Base-by-base conservation (phyloP, 2,329 filamentous ascomycete species). In the Dendrostoma leiphaemia region DNA sequence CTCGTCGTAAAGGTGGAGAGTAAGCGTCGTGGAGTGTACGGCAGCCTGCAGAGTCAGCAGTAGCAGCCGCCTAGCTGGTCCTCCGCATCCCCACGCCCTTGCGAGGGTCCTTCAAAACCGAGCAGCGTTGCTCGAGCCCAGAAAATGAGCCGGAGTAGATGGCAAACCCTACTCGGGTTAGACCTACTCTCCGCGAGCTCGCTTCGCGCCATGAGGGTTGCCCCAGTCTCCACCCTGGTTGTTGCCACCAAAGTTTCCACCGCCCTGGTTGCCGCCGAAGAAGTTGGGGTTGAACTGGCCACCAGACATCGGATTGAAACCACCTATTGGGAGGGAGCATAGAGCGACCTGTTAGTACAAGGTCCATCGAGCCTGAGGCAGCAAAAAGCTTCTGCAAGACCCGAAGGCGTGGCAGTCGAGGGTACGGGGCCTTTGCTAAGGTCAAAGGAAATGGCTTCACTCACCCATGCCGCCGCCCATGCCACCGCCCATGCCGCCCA, bases 181-280 rank as follows among this genome's bases (percentile, higher is more conserved):
- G 17, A 6, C 8, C 29, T 76, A 80, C 67, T 92, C 90, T 57
- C 89, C 88, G 59, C 90, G 82, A 61, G 88, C 86, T 61, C 90
- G 80, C 74, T 94, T 94, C 3, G 86, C 85, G 28, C 89, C 89
- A 62, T 93, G 90, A 6, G 90, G 90, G 64, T 93, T 93, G 77
- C 89, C 89, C 71, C 84, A 84, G 52, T 86, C 85, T 54, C 84
- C 73, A 28, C 69, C 69, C 59, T 80, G 79, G 62, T 77, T 72
- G 65, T 92, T 92, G 77, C 89, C 89, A 38, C 68, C 70, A 70
- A 83, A 84, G 52, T 86, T 85, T 54, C 84, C 48, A 51, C 73
- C 72, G 34, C 69, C 71, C 57, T 78, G 77, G 59, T 75, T 72
- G 52, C 76, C 76, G 45, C 77, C 75, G 69, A 91, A 93, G 73